Base-by-base conservation (phyloP, 2,329 filamentous ascomycete genomes). In the Cadophora gregata region DNA sequence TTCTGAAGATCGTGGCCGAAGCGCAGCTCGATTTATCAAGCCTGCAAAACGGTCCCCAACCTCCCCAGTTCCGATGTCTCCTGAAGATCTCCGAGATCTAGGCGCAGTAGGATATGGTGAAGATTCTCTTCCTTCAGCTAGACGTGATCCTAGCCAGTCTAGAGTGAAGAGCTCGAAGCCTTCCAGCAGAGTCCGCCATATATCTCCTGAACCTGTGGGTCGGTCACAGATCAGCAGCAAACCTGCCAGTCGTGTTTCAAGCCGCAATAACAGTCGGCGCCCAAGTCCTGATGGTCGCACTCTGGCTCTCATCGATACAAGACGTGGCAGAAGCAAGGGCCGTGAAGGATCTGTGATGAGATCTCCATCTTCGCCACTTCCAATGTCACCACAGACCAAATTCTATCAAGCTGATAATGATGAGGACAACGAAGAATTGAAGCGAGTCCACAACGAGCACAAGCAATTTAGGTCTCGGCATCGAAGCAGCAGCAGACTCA, bases 61-160 rank as follows among this genome's bases (percentile, higher is more conserved):
- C 1, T 97, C 95, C 0, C 95, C 95, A 0, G 86, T 97, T 1
- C 93, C 94, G 3, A 97, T 97, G 94, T 97, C 94, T 3, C 93
- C 93, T 0, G 93, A 97, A 73, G 93, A 97, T 74, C 77, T 92
- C 67, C 87, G 88, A 75, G 89, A 86, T 72, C 78, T 90, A 59
- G 86, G 84, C 69, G 72, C 75, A 36, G 59, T 69, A 53, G 70
- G 74, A 74, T 79, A 69, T 67, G 75, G 65, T 70, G 75, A 67
- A 77, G 78, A 63, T 70, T 51, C 56, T 38, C 64, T 67, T 42
- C 75, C 73, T 25, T 74, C 76, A 8, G 75, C 75, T n/a, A 72
- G 60, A 25, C 67, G 73, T 36, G 69, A 76, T 27, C 60, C 59
- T 9, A 75, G 73, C 59, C 70, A 70, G 31, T 71, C 72, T 50